Conservation (phyloP, 1,284 basidiomycete genomes). For the Cerrena zonata region DNA sequence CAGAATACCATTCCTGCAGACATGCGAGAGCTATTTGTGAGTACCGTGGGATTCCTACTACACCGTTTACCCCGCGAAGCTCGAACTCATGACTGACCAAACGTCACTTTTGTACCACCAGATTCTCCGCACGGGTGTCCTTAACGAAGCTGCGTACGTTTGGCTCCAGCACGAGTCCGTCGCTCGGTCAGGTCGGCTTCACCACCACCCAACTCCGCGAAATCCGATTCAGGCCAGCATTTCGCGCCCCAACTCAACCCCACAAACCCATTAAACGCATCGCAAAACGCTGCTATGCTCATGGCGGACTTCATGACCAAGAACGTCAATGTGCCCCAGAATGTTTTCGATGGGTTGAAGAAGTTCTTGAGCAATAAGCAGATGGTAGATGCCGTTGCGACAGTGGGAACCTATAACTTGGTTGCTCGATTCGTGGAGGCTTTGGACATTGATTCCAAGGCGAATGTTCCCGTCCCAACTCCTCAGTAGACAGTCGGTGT, state of each 20-base stretch:
- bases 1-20: constrained; percentile 21
- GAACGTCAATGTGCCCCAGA: constrained; percentile 32
- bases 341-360: constrained; percentile 31
- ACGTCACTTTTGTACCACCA: constrained; percentile 4
- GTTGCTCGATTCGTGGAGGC: constrained; percentile 38
- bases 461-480: constrained; percentile 33
- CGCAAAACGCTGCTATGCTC: constrained; percentile 31
- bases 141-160: constrained; percentile 24
- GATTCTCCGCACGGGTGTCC: constrained; percentile 23
- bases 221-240: constrained; percentile 30
- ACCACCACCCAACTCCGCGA: constrained; percentile 33
- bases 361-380: constrained; percentile 32
- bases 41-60: constrained; percentile 3
- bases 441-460: constrained; percentile 37
- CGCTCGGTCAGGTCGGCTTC: constrained; percentile 33
- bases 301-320: constrained; percentile 37
- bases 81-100: neutral
- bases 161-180: constrained; percentile 40
- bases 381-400: constrained; percentile 38
- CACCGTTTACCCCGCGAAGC: neutral
- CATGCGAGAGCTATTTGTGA: constrained; percentile 26
- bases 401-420: constrained; percentile 36
- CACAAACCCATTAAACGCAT: constrained; percentile 13
- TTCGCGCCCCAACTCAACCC: constrained; percentile 17
- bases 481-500: constrained; percentile 16